Base-by-base conservation (phyloP, 1,284 basidiomycete species). In the Inonotus hispidus region DNA sequence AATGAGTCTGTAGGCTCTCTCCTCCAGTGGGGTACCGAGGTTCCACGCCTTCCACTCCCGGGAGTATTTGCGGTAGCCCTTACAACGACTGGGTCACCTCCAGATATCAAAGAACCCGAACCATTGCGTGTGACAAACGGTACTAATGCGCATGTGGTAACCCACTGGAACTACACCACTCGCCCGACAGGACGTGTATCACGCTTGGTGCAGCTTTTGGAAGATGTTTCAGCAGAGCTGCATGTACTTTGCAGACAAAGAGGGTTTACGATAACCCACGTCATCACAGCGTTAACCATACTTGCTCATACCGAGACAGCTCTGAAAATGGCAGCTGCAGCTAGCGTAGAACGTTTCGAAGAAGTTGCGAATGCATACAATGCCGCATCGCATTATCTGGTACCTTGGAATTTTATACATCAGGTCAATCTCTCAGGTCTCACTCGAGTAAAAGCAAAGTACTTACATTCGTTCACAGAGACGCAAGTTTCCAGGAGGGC, bases 201-300 rank as follows among this genome's bases (percentile, higher is more conserved):
- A 13, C 35, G 43, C 39, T 46, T 63, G 39, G 46, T 63, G 23
- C 56, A 35, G 19, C 56, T 65, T 35, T 39, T 59, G 8, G 11
- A 39, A 39, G 60, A 62, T 14, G 53, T 60, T 16, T 64, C 64
- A 16, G 45, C 59, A 19, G 62, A 53, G 41, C 55, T 65, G 6
- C 63, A 62, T 37, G 60, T 39, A 14, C 23, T 61, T 16, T 46
- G 53, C 25, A 59, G 57, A 53, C 43, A 45, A 11, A 56, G 60
- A 38, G 63, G 63, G n/a, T 53, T 54, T 5, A 64, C 64, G 14
- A 54, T 65, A 29, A 64, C 64, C 25, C 64, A 65, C 60, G 63
- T 64, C 49, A 46, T 64, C 29, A 64, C 64, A 11, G 60, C 64
- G 16, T 53, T 65, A 21, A 45, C 60, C 37, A 49, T 58, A 11